Evolutionary conservation across 331 rosid species (phyloP), one percentile per base, ranked within the genome.

Genomic region (Telfairia occidentalis): DNA sequence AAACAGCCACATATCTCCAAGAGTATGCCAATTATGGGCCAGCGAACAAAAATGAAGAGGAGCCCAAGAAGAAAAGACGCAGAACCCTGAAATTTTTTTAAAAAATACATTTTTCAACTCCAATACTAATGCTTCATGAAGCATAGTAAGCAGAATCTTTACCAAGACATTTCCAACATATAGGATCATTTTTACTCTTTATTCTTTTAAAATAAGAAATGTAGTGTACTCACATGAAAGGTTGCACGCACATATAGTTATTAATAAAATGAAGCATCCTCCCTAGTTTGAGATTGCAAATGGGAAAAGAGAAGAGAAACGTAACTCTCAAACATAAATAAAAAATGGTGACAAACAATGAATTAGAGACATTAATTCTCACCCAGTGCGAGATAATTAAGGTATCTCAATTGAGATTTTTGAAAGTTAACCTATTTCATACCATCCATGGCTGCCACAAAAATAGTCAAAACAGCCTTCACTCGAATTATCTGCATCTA

Each of bases 1-100:
- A 87, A 35, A 77, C 89, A 89, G 32, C 96, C 96, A 69, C 82
- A 94, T 81, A 87, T 82, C 83, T 94, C 96, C 70, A 91, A 76
- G 72, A 91, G 71, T 78, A 94, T 94, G 57, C 98, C 98, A 50
- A 91, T 61, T 66, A 94, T 63, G 54, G 98, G 97, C 91, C 95
- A 91, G 85, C 98, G 90, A 78, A 91, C 96, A 23, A 94, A 91
- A 78, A 94, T 86, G 83, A 94, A 83, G 81, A 94, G 87, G 54
- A 94, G 96, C 77, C 98, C 98, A 2, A 91, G 79, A 85, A 90
- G 76, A 92, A 94, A 94, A 60, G 98, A 83, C 7, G 81, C 89
- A 81, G 98, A 71, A 54, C 98, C 98, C 97, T 94, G 92, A 87
- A 84, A 35, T 61, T 76, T 80, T 61, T 76, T 80, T 11, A 76